These are phyloP conservation scores for Puccinellia tenuiflora DNA, from an alignment of 176 grass and related monocot species.

Conservation along the genomic window DNA sequence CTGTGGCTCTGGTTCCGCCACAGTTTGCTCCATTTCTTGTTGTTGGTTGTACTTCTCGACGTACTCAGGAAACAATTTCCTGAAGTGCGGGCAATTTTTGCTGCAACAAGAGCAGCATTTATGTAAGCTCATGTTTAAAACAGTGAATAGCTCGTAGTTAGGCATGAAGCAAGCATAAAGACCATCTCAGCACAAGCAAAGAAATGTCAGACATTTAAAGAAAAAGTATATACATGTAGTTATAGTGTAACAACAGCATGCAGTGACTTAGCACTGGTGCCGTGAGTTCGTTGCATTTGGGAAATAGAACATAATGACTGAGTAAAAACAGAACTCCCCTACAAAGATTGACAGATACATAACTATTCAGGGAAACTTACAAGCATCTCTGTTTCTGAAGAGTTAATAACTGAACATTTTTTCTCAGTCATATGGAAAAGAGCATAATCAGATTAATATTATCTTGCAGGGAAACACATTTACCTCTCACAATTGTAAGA, in stretches of 20 bases:
- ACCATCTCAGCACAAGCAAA: not conserved
- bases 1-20: slow-evolving; percentile 26
- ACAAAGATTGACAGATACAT: not conserved
- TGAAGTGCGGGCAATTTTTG: slow-evolving; percentile 91
- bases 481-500: slow-evolving; percentile 99
- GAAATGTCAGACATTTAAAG: not conserved
- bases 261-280: not conserved
- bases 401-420: not conserved
- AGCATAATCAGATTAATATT: not conserved
- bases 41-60: slow-evolving; percentile 80
- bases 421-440: not conserved
- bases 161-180: not conserved
- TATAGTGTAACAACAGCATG: not conserved
- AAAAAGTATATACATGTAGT: not conserved
- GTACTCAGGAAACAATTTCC: slow-evolving; percentile 95
- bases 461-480: slow-evolving; percentile 24
- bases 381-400: not conserved
- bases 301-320: not conserved
- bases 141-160: not conserved
- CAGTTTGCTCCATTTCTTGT: slow-evolving; percentile 28
- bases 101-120: slow-evolving; percentile 22
- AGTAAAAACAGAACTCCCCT: not conserved
- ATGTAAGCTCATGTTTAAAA: not conserved
- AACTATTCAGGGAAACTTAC: not conserved
- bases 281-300: not conserved